phyloP scores from a whole-genome alignment of 2,329 filamentous ascomycete genomes.

The Lecanicillium sp. region DNA sequence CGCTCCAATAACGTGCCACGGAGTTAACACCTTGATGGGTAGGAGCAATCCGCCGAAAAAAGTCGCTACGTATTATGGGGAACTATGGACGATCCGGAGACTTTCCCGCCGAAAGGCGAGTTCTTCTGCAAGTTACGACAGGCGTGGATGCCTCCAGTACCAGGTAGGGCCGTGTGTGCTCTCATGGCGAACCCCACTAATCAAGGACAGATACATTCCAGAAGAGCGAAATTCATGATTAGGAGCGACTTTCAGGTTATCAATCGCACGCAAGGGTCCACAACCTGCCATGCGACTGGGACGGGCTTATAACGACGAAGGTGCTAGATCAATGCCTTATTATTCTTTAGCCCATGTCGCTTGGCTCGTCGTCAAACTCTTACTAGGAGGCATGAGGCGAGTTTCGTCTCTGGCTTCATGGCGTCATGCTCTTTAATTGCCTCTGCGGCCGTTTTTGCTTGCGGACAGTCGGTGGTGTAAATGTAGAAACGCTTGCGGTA shows the following conservation, averaged over 20 bases:
- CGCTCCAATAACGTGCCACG: neutral
- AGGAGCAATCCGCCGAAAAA: conserved; percentile 38
- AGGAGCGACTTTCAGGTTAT: too few species aligned
- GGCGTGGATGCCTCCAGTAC: conserved; percentile 45
- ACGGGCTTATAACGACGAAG: too few species aligned
- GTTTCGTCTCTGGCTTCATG: too few species aligned
- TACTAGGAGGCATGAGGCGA: too few species aligned
- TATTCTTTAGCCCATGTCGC: too few species aligned
- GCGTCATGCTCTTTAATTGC: too few species aligned
- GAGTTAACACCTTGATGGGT: neutral
- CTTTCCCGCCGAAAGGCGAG: conserved; percentile 46
- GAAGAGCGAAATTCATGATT: conserved; percentile 39
- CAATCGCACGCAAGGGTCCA: too few species aligned
- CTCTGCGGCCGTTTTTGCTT: too few species aligned
- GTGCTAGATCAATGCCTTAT: too few species aligned
- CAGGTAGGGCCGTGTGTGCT: conserved; percentile 26
- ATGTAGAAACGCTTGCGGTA: neutral
- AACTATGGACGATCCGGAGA: conserved; percentile 42
- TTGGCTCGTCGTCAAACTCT: too few species aligned
- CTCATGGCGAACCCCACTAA: neutral
- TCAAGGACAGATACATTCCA: conserved; percentile 34
- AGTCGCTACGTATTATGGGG: conserved; percentile 40
- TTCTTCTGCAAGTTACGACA: conserved; percentile 46
- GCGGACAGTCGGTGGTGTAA: too few species aligned
- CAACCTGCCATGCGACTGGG: too few species aligned